phyloP scores from a whole-genome alignment of 176 grass and related monocot genomes.

The Carex scoparia region DNA sequence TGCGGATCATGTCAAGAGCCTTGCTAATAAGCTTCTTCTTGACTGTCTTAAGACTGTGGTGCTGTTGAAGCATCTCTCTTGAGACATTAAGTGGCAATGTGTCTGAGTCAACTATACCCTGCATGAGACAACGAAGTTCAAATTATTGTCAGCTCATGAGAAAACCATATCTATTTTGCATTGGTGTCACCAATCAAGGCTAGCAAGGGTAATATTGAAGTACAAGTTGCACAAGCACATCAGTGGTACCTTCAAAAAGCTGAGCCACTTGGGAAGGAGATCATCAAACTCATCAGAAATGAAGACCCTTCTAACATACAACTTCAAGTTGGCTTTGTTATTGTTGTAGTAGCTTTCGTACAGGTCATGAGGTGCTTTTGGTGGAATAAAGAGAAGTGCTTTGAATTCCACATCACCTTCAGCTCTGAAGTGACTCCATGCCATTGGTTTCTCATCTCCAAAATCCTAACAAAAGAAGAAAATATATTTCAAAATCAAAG shows the following conservation, averaged over 20 bases:
- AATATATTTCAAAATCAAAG: background rate
- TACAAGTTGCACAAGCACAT: background rate
- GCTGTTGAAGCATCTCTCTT: conserved; percentile 98
- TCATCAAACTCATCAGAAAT: conserved; percentile 98
- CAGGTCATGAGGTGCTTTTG: conserved; percentile 86
- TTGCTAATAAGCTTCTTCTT: conserved; percentile 97
- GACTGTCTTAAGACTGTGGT: conserved; percentile 88
- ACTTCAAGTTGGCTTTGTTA: conserved; percentile 85
- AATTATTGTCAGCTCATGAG: background rate
- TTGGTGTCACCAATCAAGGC: background rate
- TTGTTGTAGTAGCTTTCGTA: conserved; percentile 97
- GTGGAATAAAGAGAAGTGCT: conserved; percentile 86
- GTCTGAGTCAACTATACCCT: conserved; percentile 96
- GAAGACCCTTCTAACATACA: conserved; percentile 97
- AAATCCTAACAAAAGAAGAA: conserved; percentile 55
- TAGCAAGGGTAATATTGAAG: background rate
- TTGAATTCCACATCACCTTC: conserved; percentile 99
- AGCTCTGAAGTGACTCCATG: conserved; percentile 87
- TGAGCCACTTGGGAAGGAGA: conserved; percentile 89
- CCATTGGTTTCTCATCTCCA: conserved; percentile 73
- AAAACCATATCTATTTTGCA: background rate
- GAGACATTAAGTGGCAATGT: conserved; percentile 94
- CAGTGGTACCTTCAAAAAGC: conserved; percentile 74
- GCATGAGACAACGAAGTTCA: background rate
- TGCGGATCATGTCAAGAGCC: conserved; percentile 96